A percentile compares a stretch with the other conserved stretches of the same genome.
These are phyloP conservation scores for Neonectria sp. DNA, from an alignment of 2,329 filamentous ascomycete genomes.

Conservation along the genomic window DNA sequence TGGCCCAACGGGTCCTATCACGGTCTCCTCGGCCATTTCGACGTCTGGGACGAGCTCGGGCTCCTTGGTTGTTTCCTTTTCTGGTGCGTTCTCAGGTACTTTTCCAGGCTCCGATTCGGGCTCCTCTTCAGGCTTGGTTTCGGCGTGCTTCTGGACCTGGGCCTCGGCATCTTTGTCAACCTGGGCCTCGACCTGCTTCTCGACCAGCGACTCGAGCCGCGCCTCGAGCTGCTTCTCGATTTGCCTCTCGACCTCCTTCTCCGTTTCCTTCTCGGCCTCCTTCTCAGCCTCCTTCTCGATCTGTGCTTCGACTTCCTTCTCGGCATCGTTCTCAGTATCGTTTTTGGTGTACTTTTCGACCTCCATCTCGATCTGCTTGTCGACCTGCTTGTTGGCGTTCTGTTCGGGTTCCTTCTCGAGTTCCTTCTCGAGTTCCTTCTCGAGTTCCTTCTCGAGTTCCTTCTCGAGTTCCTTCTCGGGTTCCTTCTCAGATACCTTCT, in stretches of 20 bases:
- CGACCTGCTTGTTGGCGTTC: background rate
- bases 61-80: conserved; percentile 4
- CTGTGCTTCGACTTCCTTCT: conserved; percentile 2
- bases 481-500: conserved; percentile 4
- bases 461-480: background rate
- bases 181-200: conserved; percentile 2
- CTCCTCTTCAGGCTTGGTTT: conserved; percentile 1
- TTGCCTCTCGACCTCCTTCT: conserved; percentile 6
- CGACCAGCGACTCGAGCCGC: background rate
- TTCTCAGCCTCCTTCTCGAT: background rate
- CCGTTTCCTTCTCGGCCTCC: conserved; percentile 18
- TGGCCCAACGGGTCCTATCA: conserved; percentile 3
- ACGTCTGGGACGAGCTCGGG: background rate
- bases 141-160: background rate
- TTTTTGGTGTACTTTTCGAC: background rate
- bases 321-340: background rate
- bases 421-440: conserved; percentile 4
- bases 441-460: background rate
- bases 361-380: conserved; percentile 16
- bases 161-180: background rate
- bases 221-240: conserved; percentile 1
- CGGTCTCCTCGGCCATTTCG: background rate
- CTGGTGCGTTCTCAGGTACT: background rate
- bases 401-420: background rate
- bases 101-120: background rate